Evolutionary conservation across 352 stramenopile genomes (phyloP), one percentile per base, ranked within the genome.

Genomic region (Globisporangium parvum): DNA sequence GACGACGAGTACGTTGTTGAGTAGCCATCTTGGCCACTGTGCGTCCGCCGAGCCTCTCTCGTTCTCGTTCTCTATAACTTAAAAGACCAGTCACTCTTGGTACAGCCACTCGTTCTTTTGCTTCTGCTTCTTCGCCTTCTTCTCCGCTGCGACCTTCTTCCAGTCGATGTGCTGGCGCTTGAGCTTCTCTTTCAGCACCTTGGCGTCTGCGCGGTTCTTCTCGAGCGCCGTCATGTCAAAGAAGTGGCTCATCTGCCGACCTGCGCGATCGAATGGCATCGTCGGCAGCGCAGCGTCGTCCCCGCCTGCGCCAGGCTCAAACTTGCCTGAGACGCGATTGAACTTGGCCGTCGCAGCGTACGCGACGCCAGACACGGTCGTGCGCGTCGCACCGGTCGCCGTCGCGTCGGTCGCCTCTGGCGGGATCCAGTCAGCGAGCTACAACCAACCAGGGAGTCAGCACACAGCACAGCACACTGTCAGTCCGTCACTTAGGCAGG

Each of bases 81-180:
- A 55, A 42, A 12, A 44, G 20, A 8, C 8, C 2, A 14, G 10
- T 66, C 71, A 93, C 66, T 93, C 85, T 41, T 77, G 75, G 60
- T 77, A 94, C 49, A 94, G 74, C 85, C 85, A 94, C 55, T 93
- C 80, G 63, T 91, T 93, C 62, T 76, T 83, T 54, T 87, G 74
- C 66, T 92, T 91, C 26, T 80, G 70, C 52, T 92, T 91, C 60
- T 90, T 89, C 20, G 80, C 75, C 59, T 95, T 95, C 66, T 95
- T 95, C 59, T 91, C 80, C 1, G 75, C 77, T 14, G 77, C 64
- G 46, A 92, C 70, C 67, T 93, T 94, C 52, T 88, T 91, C 86
- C 86, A 95, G 66, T 95, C 76, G 54, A 93, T 84, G 57, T 91
- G 79, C 45, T 85, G 88, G 54, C 78, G 86, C 67, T 93, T 91